Base-by-base conservation (phyloP, 2,329 filamentous ascomycete genomes). In the Didymella lethalis region DNA sequence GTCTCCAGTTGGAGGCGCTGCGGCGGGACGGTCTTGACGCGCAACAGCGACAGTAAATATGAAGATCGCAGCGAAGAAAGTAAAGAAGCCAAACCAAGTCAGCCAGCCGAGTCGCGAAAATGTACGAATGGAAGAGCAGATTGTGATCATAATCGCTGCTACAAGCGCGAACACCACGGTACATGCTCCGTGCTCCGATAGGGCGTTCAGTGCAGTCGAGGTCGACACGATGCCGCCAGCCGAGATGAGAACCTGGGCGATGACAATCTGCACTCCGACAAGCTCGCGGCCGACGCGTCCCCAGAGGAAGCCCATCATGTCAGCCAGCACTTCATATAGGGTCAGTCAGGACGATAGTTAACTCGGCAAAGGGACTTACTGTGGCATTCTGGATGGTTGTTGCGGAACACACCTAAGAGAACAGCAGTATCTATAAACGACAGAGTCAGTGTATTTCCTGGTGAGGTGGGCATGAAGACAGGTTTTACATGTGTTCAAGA, bases 41-140 rank as follows among this genome's bases (percentile, higher is more conserved):
- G 32, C 47, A 18, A 49, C 47, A 38, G 47, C 47, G n/a, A 49
- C 47, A 7, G 47, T 49, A 23, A 49, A 49, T 14, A 49, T 49
- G 47, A 49, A 49, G 23, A 49, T 49, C 7, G 47, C 47, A n/a
- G 47, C 47, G 32, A 49, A 38, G 32, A 49, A 49, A 23, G 47
- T 49, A 16, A 28, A 49, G 23, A 49, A 49, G 23, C 47, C 47
- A 10, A 49, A 49, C 47, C 47, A 49, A 12, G 47, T 49, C 20
- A 49, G 47, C 47, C 47, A 49, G 23, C 47, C 47, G 5, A 49
- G 47, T 14, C 47, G 47, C 3, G 47, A 40, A 5, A 49, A 49
- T 7, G 47, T 49, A 34, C 47, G 47, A 25, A 49, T 49, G 11
- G 47, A 49, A 26, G 47, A 49, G 18, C 47, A 49, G 14, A 49